phyloP scores from a whole-genome alignment of 192 early-diverging fungal species.

The Backusella liffmaniae region DNA sequence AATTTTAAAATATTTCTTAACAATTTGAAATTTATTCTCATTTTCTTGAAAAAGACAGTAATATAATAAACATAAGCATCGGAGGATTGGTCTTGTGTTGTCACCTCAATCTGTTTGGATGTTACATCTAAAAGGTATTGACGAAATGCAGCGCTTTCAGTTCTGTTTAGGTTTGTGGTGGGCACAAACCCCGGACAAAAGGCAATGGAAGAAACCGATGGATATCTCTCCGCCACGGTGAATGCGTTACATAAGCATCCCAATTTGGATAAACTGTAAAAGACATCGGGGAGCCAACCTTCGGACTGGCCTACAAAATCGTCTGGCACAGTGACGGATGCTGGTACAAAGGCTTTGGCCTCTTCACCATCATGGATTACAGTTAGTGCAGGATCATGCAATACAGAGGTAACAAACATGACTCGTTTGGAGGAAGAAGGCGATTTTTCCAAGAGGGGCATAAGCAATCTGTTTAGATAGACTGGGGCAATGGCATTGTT shows the following conservation, averaged over 20 bases:
- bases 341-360: not conserved
- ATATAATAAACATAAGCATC: not conserved
- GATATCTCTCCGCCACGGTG: not conserved
- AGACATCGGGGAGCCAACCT: not conserved
- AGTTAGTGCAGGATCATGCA: not conserved
- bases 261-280: not conserved
- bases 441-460: not conserved
- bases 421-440: not conserved
- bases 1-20: too few relatives aligned
- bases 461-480: not conserved
- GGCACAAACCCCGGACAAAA: not conserved
- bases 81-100: not conserved
- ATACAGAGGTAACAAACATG: not conserved
- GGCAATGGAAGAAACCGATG: not conserved
- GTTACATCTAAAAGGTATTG: not conserved
- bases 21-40: too few relatives aligned
- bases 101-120: not conserved
- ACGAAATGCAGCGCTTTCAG: not conserved
- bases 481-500: not conserved
- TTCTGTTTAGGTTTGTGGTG: not conserved
- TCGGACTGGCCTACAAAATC: not conserved
- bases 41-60: too few relatives aligned
- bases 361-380: not conserved
- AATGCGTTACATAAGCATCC: not conserved
- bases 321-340: not conserved